These are phyloP conservation scores for Boletus rubescentipes DNA, from an alignment of 768 basidiomycete species.

Conservation along the genomic window DNA sequence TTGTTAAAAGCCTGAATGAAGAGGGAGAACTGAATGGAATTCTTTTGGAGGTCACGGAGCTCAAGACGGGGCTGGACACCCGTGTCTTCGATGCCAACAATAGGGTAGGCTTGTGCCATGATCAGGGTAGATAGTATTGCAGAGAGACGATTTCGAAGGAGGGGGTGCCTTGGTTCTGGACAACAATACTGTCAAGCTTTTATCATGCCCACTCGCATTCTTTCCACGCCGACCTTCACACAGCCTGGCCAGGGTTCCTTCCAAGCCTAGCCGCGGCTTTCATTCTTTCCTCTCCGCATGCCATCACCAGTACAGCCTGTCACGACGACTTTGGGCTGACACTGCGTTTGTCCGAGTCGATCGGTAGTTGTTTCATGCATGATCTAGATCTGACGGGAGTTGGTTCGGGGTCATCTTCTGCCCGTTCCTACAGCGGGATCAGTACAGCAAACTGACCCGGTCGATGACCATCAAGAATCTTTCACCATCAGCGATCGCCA, in stretches of 20 bases:
- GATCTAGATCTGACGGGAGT: neutral
- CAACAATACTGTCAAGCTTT: neutral
- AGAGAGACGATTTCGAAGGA: neutral
- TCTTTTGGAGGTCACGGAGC: constrained; percentile 12
- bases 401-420: neutral
- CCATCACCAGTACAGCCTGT: neutral
- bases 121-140: neutral
- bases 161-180: neutral
- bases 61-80: constrained; percentile 17
- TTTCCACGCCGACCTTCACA: neutral
- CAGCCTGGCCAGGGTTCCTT: neutral
- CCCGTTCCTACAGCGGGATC: neutral
- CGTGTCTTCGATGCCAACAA: constrained; percentile 1
- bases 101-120: constrained; percentile 14
- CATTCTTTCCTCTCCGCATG: neutral
- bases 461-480: neutral
- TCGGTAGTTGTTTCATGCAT: neutral
- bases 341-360: too few species aligned
- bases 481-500: neutral
- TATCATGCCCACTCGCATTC: neutral
- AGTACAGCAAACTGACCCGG: neutral
- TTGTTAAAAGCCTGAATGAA: constrained; percentile 17
- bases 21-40: constrained; percentile 16
- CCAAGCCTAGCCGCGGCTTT: too few species aligned
- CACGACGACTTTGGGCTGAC: neutral